These are phyloP conservation scores for Boletus coccyginus DNA, from an alignment of 768 basidiomycete species.

Conservation along the genomic window DNA sequence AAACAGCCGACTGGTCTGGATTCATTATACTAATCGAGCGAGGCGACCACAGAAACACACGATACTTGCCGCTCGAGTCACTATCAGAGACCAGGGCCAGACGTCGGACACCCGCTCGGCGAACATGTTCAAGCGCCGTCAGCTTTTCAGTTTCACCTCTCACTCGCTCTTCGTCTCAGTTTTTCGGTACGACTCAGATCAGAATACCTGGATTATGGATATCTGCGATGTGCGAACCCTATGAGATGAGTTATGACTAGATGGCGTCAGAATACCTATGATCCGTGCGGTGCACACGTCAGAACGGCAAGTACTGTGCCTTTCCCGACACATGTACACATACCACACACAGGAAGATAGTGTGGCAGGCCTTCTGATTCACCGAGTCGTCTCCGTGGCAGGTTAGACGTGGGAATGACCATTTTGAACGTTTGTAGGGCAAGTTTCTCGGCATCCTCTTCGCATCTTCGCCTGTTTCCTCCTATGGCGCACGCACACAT, in stretches of 20 bases:
- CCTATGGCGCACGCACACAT: not conserved
- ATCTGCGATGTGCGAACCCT: not conserved
- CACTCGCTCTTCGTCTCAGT: not conserved
- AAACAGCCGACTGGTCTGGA: conserved; percentile 3
- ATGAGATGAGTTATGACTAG: not conserved
- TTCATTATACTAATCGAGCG: not conserved
- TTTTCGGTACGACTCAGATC: not conserved
- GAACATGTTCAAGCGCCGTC: not conserved
- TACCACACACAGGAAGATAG: not conserved
- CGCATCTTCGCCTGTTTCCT: not conserved
- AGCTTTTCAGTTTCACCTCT: not conserved
- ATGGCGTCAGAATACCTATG: not conserved
- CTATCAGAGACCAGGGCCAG: not conserved
- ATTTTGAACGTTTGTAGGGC: not conserved
- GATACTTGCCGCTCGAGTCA: not conserved
- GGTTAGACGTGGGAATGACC: not conserved
- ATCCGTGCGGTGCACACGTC: not conserved
- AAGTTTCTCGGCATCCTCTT: not conserved
- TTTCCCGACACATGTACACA: not conserved
- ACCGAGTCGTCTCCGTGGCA: not conserved
- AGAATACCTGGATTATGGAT: not conserved
- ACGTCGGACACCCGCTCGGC: not conserved
- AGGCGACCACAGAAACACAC: not conserved
- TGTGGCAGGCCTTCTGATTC: conserved; percentile 1
- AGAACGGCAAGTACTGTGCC: too few species aligned